phyloP scores from a whole-genome alignment of 495 filamentous ascomycete genomes.

The Geoglossum glabrum region DNA sequence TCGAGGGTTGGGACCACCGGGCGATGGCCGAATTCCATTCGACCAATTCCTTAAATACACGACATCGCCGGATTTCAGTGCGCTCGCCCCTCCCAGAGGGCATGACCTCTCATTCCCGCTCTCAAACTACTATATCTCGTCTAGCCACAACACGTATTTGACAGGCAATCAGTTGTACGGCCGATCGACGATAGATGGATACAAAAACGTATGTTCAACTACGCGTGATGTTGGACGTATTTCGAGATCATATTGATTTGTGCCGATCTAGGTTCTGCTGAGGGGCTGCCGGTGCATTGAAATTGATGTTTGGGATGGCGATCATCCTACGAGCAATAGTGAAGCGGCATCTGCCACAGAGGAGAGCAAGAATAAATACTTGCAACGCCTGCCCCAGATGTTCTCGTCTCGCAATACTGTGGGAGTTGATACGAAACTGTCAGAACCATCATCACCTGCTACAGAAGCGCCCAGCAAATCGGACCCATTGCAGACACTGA shows the following conservation, averaged over 20 bases:
- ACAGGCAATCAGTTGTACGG: conserved; percentile 83
- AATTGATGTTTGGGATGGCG: conserved; percentile 90
- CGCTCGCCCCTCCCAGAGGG: conserved; percentile 16
- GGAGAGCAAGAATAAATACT: conserved; percentile 5
- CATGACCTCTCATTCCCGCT: conserved; percentile 45
- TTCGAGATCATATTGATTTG: conserved; percentile 3
- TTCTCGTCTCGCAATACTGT: not conserved
- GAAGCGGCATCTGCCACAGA: not conserved
- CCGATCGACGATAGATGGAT: conserved; percentile 58
- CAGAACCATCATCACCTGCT: not conserved
- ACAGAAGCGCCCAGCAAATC: not conserved
- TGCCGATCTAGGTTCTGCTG: conserved; percentile 34
- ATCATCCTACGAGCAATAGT: conserved; percentile 12
- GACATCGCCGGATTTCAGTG: conserved; percentile 31
- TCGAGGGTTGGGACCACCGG: not conserved
- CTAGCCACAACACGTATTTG: conserved; percentile 89
- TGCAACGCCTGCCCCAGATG: not conserved
- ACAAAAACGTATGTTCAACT: conserved; percentile 41
- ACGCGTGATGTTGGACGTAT: not conserved
- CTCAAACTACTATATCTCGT: conserved; percentile 76
- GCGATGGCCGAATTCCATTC: conserved; percentile 18
- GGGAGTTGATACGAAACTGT: not conserved
- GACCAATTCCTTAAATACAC: conserved; percentile 38
- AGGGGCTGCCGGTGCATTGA: conserved; percentile 85
- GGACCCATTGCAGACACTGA: not conserved